Conservation (phyloP, 2,329 filamentous ascomycete species). For the Calonectria pseudoreteaudii region DNA sequence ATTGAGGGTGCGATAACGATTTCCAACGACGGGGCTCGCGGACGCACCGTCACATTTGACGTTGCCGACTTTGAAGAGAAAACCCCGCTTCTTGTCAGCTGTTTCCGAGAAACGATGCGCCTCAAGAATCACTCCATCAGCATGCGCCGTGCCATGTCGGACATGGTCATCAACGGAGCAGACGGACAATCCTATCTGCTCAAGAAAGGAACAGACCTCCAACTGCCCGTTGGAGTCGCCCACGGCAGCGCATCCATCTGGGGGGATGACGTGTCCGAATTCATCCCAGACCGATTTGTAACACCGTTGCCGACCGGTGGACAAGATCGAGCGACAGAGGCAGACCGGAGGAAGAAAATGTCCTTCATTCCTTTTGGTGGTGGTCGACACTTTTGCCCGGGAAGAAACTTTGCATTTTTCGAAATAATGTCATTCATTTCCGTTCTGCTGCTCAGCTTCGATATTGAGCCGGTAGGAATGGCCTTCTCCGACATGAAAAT, state of each 20-base stretch:
- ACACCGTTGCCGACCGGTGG: not conserved
- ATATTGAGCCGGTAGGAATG: slow-evolving; percentile 38
- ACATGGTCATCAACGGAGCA: slow-evolving; percentile 50
- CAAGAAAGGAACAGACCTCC: slow-evolving; percentile 45
- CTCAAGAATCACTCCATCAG: slow-evolving; percentile 52
- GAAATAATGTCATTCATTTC: slow-evolving; percentile 48
- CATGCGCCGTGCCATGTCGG: slow-evolving; percentile 54
- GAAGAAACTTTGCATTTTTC: slow-evolving; percentile 48
- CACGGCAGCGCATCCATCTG: slow-evolving; percentile 39
- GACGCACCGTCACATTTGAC: slow-evolving; percentile 45
- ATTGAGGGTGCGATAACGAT: slow-evolving; percentile 27
- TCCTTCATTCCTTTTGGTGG: slow-evolving; percentile 49
- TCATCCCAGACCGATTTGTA: slow-evolving; percentile 42
- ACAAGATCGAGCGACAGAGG: slow-evolving; percentile 7
- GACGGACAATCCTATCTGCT: slow-evolving; percentile 44
- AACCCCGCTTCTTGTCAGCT: slow-evolving; percentile 57
- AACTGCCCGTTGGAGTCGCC: slow-evolving; percentile 40
- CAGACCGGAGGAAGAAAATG: slow-evolving; percentile 33
- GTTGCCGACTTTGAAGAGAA: slow-evolving; percentile 50
- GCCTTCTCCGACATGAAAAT: slow-evolving; percentile 33
- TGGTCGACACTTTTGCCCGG: slow-evolving; percentile 48
- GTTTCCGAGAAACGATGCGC: slow-evolving; percentile 59
- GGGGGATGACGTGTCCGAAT: slow-evolving; percentile 36
- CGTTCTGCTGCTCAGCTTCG: slow-evolving; percentile 46
- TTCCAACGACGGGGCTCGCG: not conserved